Base-by-base conservation (phyloP, 176 grass and related monocot genomes). In the Triticum urartu region DNA sequence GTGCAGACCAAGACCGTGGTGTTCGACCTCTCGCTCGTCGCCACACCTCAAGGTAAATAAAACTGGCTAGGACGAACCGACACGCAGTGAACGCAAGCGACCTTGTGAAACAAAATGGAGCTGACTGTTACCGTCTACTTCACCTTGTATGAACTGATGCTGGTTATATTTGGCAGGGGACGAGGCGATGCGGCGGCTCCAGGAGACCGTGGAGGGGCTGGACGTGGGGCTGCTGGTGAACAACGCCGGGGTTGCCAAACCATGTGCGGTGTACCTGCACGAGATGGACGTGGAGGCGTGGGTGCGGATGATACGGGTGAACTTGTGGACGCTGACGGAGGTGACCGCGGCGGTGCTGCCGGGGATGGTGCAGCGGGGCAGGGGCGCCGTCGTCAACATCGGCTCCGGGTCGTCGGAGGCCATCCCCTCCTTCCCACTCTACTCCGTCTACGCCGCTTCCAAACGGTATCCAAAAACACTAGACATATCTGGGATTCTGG, bases 161-260 rank as follows among this genome's bases (percentile, higher is more conserved):
- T 7, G 20, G 7, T 59, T 20, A 59, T 59, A 59, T 59, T 59
- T 59, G 56, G 56, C 56, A 59, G 56, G 56, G 56, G 63, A 76
- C 0, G 66, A 30, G 22, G 83, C 40, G 32, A 47, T 81, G 35
- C 12, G 50, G 11, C 81, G 72, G 15, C 64, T 94, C 4, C 10
- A 18, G 70, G 64, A 65, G 54, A 71, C 30, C 1, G 76, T 92
- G 26, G 36, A 33, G 2, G 89, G 78, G 60, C 45, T 88, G 15
- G 90, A 94, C 72, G 90, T 94, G 5, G 90, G 87, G 15, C 0
- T 94, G 52, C 58, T 94, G 79, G 92, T 92, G 54, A 94, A 94
- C 77, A 92, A 92, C 79, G 92, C 92, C 18, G 92, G 85, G 1
- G 50, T 92, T 24, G 47, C 66, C 11, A 84, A 68, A 64, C 93